Evolutionary conservation across 2,329 filamentous ascomycete genomes (phyloP), one percentile per base, ranked within the genome.

Genomic region (Ophiostoma fasciatum): DNA sequence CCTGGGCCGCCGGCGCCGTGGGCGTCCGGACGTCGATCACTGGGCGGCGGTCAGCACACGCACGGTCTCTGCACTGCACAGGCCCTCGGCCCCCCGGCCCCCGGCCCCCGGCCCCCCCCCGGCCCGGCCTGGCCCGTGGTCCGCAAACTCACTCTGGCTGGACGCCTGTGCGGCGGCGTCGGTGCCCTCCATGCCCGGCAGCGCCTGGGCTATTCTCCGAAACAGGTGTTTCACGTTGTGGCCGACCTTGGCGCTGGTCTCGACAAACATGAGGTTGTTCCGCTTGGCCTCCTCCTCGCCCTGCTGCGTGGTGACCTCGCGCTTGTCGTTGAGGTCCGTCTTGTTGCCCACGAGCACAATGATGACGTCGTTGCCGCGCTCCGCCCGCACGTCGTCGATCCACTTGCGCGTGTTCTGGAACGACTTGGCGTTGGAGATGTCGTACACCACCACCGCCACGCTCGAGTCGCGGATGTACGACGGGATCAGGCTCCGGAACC

Each of bases 381-480:
- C 90, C 35, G 87, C 88, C 43, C 90, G 75, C 40, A 98, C 90
- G 55, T 98, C 90, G 55, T 98, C 90, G 47, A 98, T 93, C 90
- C 92, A 98, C 70, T 98, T 98, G 53, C 87, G 78, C 37, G 90
- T 98, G 62, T 98, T 94, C 57, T 94, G 82, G 66, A 98, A 98
- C 18, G 85, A 93, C 62, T 96, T 94, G 45, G 81, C 79, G 58
- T 90, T 77, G 82, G 49, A 10, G 53, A 98, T 93, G 59, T 98
- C 90, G 63, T 98, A 98, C 42, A 98, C 90, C 23, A 98, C 92
- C 23, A 98, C 92, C 17, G 92, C 92, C 35, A 98, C 92, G 54
- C 82, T 92, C 17, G 84, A 94, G 65, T 98, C 92, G 51, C 92
- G 84, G 53, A 98, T 98, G 63, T 98, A 98, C 17, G 85, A 94